phyloP scores from a whole-genome alignment of 495 filamentous ascomycete species.

The Sporormia fimetaria region DNA sequence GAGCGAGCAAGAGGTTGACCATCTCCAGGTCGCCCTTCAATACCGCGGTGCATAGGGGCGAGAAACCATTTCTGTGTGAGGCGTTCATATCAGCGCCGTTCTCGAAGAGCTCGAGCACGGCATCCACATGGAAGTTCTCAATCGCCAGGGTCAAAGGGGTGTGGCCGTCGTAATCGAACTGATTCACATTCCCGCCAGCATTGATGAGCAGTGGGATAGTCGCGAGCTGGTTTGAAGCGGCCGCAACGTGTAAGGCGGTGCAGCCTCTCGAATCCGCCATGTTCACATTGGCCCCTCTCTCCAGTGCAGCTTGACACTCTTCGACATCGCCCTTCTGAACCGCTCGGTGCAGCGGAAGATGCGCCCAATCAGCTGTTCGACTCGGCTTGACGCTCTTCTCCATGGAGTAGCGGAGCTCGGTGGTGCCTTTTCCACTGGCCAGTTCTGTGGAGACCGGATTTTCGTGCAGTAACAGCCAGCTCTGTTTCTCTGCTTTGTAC shows the following conservation, averaged over 20 bases:
- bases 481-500: neutral
- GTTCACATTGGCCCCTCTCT: no score
- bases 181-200: neutral
- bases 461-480: conserved; percentile 2
- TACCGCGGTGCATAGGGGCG: neutral
- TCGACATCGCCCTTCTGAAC: neutral
- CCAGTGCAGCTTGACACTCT: no score
- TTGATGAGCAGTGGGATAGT: neutral
- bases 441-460: neutral
- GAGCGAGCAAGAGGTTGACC: neutral
- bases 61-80: conserved; percentile 1
- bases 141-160: conserved; percentile 1
- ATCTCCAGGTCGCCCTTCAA: neutral
- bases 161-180: neutral
- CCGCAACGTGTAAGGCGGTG: neutral
- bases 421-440: neutral
- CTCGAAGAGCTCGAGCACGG: neutral
- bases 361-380: no score
- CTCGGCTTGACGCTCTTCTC: no score
- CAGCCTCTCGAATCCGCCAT: conserved; percentile 2
- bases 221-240: neutral
- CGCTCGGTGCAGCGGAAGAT: no score
- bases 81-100: neutral
- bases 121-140: neutral
- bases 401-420: neutral